phyloP scores from a whole-genome alignment of 495 filamentous ascomycete species.

The Evansstolkia leycettana region DNA sequence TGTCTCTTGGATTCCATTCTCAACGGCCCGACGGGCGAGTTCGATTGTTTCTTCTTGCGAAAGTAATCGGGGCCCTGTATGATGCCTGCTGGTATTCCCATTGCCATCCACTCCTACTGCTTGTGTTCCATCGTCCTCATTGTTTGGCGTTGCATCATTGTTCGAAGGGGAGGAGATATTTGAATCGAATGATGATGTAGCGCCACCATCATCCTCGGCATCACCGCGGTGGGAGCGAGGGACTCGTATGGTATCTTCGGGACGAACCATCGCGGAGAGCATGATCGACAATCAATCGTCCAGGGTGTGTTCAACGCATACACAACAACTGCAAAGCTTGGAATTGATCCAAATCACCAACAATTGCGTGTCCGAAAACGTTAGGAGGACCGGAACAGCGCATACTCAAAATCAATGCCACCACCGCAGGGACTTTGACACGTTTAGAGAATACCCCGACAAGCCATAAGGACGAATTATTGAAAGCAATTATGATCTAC shows the following conservation, averaged over 20 bases:
- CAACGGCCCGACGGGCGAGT: slow-evolving; percentile 52
- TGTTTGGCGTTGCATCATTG: slow-evolving; percentile 16
- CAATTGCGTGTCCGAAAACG: slow-evolving; percentile 1
- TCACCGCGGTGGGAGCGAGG: slow-evolving; percentile 19
- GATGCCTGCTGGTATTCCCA: slow-evolving; percentile 10
- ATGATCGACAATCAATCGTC: slow-evolving; percentile 6
- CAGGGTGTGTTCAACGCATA: too few species aligned
- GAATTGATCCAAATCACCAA: not conserved
- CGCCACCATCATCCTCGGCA: slow-evolving; percentile 19
- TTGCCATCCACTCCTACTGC: slow-evolving; percentile 16
- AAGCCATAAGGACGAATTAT: too few species aligned
- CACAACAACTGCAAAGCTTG: too few species aligned
- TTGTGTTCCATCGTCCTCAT: slow-evolving; percentile 21
- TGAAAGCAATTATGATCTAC: too few species aligned
- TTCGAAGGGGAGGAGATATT: slow-evolving; percentile 11
- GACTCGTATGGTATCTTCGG: slow-evolving; percentile 28
- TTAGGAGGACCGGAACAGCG: not conserved
- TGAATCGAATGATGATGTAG: slow-evolving; percentile 13
- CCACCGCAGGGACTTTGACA: too few species aligned
- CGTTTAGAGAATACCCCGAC: too few species aligned
- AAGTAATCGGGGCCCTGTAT: slow-evolving; percentile 16
- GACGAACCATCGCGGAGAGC: slow-evolving; percentile 27
- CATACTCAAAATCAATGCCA: not conserved
- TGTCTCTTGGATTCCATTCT: slow-evolving; percentile 53
- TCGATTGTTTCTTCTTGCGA: slow-evolving; percentile 36